Conservation (phyloP, 768 basidiomycete species). For the Lactarius sp. region DNA sequence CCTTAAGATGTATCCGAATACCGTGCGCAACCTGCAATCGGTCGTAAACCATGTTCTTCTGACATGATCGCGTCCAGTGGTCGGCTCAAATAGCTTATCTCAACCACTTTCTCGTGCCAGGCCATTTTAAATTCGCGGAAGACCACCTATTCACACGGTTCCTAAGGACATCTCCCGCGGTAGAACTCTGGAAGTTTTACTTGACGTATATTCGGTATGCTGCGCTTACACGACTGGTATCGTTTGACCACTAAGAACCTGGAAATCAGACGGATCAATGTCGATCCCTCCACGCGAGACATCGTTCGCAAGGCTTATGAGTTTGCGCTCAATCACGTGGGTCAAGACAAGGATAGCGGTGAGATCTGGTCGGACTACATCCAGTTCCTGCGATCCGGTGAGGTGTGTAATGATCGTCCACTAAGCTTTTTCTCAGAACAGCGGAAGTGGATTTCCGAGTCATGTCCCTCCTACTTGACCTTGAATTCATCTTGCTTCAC, state of each 20-base stretch:
- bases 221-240: constrained; percentile 19
- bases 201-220: constrained; percentile 77
- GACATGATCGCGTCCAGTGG: constrained; percentile 44
- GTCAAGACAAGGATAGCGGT: constrained; percentile 87
- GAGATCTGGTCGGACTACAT: constrained; percentile 95
- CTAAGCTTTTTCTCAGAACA: constrained; percentile 10
- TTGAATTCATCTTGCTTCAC: constrained; percentile 23
- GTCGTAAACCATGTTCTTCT: constrained; percentile 27
- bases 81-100: constrained; percentile 83
- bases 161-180: constrained; percentile 77
- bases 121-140: constrained; percentile 73
- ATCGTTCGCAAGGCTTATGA: constrained; percentile 87
- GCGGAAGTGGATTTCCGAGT: constrained; percentile 9
- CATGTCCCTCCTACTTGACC: constrained; percentile 24
- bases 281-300: constrained; percentile 63
- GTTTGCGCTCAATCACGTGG: constrained; percentile 84
- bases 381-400: constrained; percentile 75
- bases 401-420: constrained; percentile 44
- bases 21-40: constrained; percentile 53
- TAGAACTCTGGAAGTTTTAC: constrained; percentile 91
- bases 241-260: constrained; percentile 11
- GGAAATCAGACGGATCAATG: constrained; percentile 56
- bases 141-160: constrained; percentile 79
- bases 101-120: constrained; percentile 63
- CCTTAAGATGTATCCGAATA: constrained; percentile 84